phyloP scores from a whole-genome alignment of 2,329 filamentous ascomycete species.

The Cladophialophora chaetospira region DNA sequence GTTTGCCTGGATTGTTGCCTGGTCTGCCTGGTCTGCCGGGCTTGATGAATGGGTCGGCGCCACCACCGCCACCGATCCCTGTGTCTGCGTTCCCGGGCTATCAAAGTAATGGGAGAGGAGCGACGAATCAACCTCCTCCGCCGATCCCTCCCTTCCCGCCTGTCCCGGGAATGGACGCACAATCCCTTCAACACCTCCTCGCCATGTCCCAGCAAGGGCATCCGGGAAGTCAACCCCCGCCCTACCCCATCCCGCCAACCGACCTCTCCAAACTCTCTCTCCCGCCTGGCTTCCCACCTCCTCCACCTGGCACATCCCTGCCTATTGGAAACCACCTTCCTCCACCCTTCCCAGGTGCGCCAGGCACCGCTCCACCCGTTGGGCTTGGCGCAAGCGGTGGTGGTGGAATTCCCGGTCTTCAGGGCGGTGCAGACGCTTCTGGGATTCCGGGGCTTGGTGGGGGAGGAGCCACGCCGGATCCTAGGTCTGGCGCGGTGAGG shows the following conservation, averaged over 20 bases:
- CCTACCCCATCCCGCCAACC: constrained; percentile 39
- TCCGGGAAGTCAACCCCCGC: constrained; percentile 34
- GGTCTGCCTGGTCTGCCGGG: background rate
- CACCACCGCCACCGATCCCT: constrained; percentile 14
- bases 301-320: too few relatives aligned
- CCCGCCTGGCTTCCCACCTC: constrained; percentile 57
- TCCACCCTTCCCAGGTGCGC: background rate
- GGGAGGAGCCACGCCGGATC: constrained; percentile 27
- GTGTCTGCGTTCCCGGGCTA: background rate
- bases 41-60: constrained; percentile 2
- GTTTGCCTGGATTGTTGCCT: constrained; percentile 10
- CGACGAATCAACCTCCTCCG: background rate
- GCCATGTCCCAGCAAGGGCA: constrained; percentile 37
- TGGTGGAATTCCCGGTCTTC: constrained; percentile 42
- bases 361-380: constrained; percentile 2
- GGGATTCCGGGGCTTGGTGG: too few relatives aligned
- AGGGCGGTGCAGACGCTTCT: constrained; percentile 29
- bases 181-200: constrained; percentile 38
- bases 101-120: background rate
- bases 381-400: constrained; percentile 1
- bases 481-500: constrained; percentile 34
- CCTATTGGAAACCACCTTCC: constrained; percentile 29
- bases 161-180: constrained; percentile 55
- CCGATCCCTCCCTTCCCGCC: constrained; percentile 42
- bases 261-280: constrained; percentile 39